Evolutionary conservation across 192 early-diverging fungal genomes (phyloP).

Genomic region (Coemansia sp.): DNA sequence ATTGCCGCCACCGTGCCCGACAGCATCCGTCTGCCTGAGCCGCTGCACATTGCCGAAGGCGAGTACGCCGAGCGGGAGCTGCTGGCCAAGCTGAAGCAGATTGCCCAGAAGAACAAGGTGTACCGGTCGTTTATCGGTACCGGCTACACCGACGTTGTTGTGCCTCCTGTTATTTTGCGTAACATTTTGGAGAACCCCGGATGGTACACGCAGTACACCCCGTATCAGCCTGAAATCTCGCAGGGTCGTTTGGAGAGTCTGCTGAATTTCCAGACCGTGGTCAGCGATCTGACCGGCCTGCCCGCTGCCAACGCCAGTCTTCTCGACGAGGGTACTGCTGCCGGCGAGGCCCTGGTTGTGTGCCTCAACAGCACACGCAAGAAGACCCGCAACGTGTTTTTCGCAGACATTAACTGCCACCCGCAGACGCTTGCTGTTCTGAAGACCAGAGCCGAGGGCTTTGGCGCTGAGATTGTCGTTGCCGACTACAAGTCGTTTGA

Average conservation of each 20-base stretch:
- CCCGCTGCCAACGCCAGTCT: slow-evolving; percentile 97
- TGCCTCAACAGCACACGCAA: slow-evolving; percentile 68
- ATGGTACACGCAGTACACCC: slow-evolving; percentile 99
- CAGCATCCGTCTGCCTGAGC: slow-evolving; percentile 70
- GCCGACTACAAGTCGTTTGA: slow-evolving; percentile 80
- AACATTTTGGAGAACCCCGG: slow-evolving; percentile 98
- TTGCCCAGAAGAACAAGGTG: slow-evolving; percentile 91
- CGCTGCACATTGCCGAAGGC: slow-evolving; percentile 73
- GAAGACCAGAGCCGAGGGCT: slow-evolving; percentile 90
- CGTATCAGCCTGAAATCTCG: slow-evolving; percentile 99
- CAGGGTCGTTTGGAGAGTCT: slow-evolving; percentile 97
- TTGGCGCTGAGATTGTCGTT: slow-evolving; percentile 88
- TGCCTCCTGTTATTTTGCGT: slow-evolving; percentile 92
- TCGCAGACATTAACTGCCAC: slow-evolving; percentile 90
- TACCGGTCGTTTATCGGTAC: slow-evolving; percentile 93
- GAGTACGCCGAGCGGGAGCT: slow-evolving; percentile 82
- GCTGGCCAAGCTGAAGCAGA: slow-evolving; percentile 75
- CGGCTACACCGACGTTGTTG: slow-evolving; percentile 89
- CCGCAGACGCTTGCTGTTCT: slow-evolving; percentile 95
- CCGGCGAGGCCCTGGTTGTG: slow-evolving; percentile 96
- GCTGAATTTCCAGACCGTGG: slow-evolving; percentile 97
- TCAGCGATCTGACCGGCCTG: slow-evolving; percentile 93
- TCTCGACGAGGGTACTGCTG: slow-evolving; percentile 98
- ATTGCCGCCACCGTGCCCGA: slow-evolving; percentile 80
- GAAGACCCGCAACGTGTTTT: slow-evolving; percentile 83